phyloP scores from a whole-genome alignment of 2,329 filamentous ascomycete species.

The Mycosphaerella sp. region DNA sequence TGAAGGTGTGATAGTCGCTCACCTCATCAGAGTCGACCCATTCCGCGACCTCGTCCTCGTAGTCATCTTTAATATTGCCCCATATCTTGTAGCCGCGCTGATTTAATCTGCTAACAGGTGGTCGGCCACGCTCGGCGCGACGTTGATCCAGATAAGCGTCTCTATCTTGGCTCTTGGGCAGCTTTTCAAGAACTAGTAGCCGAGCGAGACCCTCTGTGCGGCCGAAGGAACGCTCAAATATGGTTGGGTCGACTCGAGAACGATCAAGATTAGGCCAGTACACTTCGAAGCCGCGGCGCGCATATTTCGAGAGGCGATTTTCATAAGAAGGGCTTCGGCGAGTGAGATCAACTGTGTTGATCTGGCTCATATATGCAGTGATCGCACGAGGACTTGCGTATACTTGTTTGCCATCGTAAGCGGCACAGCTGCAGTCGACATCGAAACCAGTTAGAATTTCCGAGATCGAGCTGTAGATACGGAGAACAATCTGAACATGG shows the following conservation, averaged over 20 bases:
- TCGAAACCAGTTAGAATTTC: conserved; percentile 86
- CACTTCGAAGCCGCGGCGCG: conserved; percentile 75
- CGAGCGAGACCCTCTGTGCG: conserved; percentile 71
- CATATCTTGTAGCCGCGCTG: conserved; percentile 41
- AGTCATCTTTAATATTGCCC: conserved; percentile 69
- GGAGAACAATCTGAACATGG: conserved; percentile 79
- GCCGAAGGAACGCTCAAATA: conserved; percentile 75
- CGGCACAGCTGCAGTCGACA: conserved; percentile 75
- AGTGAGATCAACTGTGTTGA: conserved; percentile 72
- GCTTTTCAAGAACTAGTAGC: conserved; percentile 69
- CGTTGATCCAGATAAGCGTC: conserved; percentile 66
- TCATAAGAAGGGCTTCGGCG: conserved; percentile 82
- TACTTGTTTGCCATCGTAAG: conserved; percentile 74
- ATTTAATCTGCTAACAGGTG: conserved; percentile 43
- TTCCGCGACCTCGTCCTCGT: conserved; percentile 76
- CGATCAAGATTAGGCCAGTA: conserved; percentile 72
- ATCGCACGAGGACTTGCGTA: conserved; percentile 72
- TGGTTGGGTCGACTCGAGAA: conserved; percentile 72
- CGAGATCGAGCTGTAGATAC: conserved; percentile 75
- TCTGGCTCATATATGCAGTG: conserved; percentile 72
- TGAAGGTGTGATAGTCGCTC: conserved; percentile 65
- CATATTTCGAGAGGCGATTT: conserved; percentile 79
- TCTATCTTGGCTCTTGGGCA: conserved; percentile 63
- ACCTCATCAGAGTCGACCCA: conserved; percentile 74
- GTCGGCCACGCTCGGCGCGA: conserved; percentile 65